Evolutionary conservation across 257 asterid species (phyloP), one percentile per base, ranked within the genome.

Genomic region (Przewalskia tangutica): DNA sequence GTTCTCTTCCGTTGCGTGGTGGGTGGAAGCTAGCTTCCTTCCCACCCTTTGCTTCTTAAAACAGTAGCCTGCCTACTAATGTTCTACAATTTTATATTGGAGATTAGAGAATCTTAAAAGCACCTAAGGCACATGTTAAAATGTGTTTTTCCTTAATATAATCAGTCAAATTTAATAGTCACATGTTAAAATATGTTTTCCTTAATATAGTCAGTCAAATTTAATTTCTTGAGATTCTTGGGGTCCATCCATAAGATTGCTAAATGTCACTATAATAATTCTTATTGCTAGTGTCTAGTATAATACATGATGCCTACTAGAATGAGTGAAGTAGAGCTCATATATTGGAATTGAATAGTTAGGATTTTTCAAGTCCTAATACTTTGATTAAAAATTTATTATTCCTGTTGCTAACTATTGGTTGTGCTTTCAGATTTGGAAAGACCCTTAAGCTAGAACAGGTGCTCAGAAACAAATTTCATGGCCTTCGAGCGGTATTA

Each of bases 401-500:
- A 3, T 1, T 71, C 42, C 10, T 23, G 3, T 48, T 73, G 44
- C 60, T 73, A 48, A 73, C 44, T 73, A 50, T 12, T 48, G 23
- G 23, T 7, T 50, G 60, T 73, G 20, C 8, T 50, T 73, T 73
- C 79, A 48, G 62, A 73, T 73, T 12, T 18, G 40, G 17, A 11
- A 71, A 27, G 23, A 73, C 10, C 60, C 44, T 73, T 71, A 8
- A 8, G 59, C 4, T 46, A 10, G 79, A 71, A 46, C 59, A 46
- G 23, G 12, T 73, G 55, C 10, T 20, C 18, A 11, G 40, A 71
- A 73, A 27, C 44, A 73, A 71, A 71, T 12, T 13, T 20, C 7
- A 93, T 94, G 97, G 97, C 88, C 23, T 85, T 89, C 53, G 89
- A 89, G 85, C 94, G 85, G 83, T 89, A 86, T 48, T 85, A 88